A percentile compares a stretch with the other conserved stretches of the same genome.
Evolutionary conservation across 2,329 filamentous ascomycete species (phyloP).

Genomic region (Dactylellina sp.): DNA sequence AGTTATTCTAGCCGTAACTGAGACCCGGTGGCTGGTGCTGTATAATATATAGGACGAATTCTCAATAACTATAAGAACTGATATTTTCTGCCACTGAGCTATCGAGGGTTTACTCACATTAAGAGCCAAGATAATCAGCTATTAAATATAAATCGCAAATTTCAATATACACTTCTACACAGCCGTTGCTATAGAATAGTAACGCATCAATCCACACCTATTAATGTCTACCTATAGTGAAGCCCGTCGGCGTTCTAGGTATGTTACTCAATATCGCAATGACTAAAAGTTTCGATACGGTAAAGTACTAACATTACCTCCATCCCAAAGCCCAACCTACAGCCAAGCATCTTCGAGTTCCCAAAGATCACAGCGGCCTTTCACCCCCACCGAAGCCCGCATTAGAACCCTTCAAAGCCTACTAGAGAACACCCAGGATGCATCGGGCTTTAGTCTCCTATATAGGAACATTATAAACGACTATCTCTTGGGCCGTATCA

Average conservation of each 20-base stretch:
- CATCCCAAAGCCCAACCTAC: background rate
- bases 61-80: too few relatives aligned
- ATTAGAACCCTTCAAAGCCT: slow-evolving; percentile 23
- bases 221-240: background rate
- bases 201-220: background rate
- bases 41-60: background rate
- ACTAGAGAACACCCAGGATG: slow-evolving; percentile 6
- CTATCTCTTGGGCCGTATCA: slow-evolving; percentile 38
- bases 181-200: background rate
- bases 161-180: too few relatives aligned
- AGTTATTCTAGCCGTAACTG: background rate
- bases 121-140: too few relatives aligned
- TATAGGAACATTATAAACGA: slow-evolving; percentile 35
- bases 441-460: slow-evolving; percentile 21
- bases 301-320: background rate
- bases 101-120: too few relatives aligned
- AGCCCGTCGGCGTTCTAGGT: background rate
- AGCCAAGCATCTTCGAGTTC: slow-evolving; percentile 8
- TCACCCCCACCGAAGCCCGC: slow-evolving; percentile 20
- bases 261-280: background rate
- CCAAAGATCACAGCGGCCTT: background rate
- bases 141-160: too few relatives aligned
- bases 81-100: too few relatives aligned
- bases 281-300: background rate
- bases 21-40: background rate